These are phyloP conservation scores for Stephania cephalantha DNA, from an alignment of 164 flowering plant species.

Conservation along the genomic window DNA sequence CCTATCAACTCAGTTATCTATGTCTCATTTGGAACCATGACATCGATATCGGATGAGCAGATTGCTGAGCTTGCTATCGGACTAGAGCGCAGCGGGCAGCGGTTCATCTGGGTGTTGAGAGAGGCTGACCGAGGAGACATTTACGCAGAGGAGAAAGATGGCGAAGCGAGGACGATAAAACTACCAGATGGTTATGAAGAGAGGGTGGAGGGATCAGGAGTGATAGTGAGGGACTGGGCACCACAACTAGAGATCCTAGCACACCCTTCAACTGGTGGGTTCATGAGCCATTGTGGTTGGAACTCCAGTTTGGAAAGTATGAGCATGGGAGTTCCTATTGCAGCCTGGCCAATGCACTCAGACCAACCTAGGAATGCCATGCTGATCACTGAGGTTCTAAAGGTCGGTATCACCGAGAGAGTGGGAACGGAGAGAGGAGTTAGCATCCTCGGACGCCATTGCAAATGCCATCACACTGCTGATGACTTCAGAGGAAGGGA, in stretches of 20 bases:
- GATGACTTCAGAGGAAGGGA: conserved; percentile 8
- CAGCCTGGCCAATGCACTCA: conserved; percentile 72
- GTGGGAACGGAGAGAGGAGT: conserved; percentile 29
- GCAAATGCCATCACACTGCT: neutral
- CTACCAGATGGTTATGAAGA: conserved; percentile 50
- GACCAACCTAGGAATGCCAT: conserved; percentile 59
- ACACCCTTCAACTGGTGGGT: conserved; percentile 38
- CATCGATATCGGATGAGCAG: conserved; percentile 34
- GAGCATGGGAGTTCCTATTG: conserved; percentile 49
- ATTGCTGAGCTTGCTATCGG: conserved; percentile 47
- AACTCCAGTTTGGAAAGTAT: conserved; percentile 53
- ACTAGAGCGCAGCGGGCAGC: conserved; percentile 36
- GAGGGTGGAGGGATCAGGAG: conserved; percentile 27
- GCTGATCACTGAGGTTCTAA: conserved; percentile 34
- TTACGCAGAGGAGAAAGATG: conserved; percentile 5
- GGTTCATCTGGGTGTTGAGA: conserved; percentile 59
- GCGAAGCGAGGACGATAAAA: neutral
- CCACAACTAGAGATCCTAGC: conserved; percentile 43
- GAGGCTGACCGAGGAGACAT: conserved; percentile 53
- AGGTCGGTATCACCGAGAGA: conserved; percentile 38
- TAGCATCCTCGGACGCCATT: neutral
- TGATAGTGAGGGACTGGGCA: conserved; percentile 41
- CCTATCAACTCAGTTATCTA: conserved; percentile 35
- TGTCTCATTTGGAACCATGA: conserved; percentile 55
- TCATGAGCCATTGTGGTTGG: conserved; percentile 62